phyloP scores from a whole-genome alignment of 2,329 filamentous ascomycete genomes.

The Penicillium sp. region DNA sequence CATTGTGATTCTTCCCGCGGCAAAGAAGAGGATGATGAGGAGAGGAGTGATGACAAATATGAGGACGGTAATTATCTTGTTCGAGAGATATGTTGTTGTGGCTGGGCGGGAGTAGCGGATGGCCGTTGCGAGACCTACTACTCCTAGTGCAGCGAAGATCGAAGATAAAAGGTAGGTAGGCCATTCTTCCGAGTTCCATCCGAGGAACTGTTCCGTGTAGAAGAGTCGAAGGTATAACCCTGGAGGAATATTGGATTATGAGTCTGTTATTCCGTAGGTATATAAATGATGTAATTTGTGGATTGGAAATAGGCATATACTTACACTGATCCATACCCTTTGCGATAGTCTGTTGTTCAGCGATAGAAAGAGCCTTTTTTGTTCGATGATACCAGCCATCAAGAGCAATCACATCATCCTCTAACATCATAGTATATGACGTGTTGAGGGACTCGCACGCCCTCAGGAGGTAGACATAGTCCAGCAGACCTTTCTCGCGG shows the following conservation, averaged over 20 bases:
- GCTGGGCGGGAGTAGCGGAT: slow-evolving; percentile 2
- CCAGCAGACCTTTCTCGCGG: slow-evolving; percentile 38
- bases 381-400: slow-evolving; percentile 43
- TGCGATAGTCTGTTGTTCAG: slow-evolving; percentile 23
- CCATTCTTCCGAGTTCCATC: slow-evolving; percentile 44
- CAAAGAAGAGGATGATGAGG: slow-evolving; percentile 36
- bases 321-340: slow-evolving; percentile 1
- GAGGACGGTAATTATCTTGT: slow-evolving; percentile 21
- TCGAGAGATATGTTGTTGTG: slow-evolving; percentile 9
- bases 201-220: slow-evolving; percentile 42
- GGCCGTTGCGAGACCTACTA: slow-evolving; percentile 4
- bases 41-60: slow-evolving; percentile 24
- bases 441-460: slow-evolving; percentile 36
- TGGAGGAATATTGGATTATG: neutral
- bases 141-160: slow-evolving; percentile 10
- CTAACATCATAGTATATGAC: slow-evolving; percentile 42
- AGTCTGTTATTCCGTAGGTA: too few species aligned
- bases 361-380: slow-evolving; percentile 27
- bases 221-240: slow-evolving; percentile 44
- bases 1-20: slow-evolving; percentile 36
- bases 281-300: neutral
- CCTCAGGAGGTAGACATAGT: slow-evolving; percentile 40
- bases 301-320: too few species aligned
- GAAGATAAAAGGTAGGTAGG: slow-evolving; percentile 33
- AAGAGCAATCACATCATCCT: slow-evolving; percentile 45